phyloP scores from a whole-genome alignment of 2,329 filamentous ascomycete genomes.

The Myotisia sp. region DNA sequence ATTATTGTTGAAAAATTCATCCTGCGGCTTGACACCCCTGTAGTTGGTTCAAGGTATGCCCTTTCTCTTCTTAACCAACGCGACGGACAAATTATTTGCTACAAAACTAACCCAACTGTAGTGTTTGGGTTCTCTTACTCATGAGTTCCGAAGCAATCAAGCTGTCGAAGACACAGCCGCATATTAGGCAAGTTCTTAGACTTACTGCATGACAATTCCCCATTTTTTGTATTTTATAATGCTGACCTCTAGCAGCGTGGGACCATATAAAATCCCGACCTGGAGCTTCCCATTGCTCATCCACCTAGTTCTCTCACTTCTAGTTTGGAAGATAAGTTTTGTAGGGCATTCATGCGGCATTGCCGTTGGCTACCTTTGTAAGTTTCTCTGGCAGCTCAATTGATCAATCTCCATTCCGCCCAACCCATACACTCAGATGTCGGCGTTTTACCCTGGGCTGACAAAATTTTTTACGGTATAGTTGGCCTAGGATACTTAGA shows the following conservation, averaged over 20 bases:
- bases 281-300: conserved; percentile 79
- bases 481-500: conserved; percentile 79
- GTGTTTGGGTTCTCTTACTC: conserved; percentile 85
- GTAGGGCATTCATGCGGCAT: conserved; percentile 76
- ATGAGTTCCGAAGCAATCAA: conserved; percentile 74
- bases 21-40: conserved; percentile 53
- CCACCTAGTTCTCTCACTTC: conserved; percentile 56
- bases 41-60: conserved; percentile 68
- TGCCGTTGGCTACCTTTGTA: conserved; percentile 74
- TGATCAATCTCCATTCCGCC: background rate
- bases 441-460: background rate
- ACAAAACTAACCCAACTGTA: too few relatives aligned
- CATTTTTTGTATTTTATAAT: background rate
- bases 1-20: conserved; percentile 62
- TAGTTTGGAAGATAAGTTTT: conserved; percentile 70
- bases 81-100: too few relatives aligned
- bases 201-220: too few relatives aligned
- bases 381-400: conserved; percentile 22
- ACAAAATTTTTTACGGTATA: conserved; percentile 22
- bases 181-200: conserved; percentile 43
- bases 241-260: conserved; percentile 32
- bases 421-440: too few relatives aligned
- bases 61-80: too few relatives aligned
- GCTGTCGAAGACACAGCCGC: conserved; percentile 66
- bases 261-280: conserved; percentile 63